Evolutionary conservation across 106 monocot genomes (phyloP).

Genomic region (Dioscorea dumetorum): DNA sequence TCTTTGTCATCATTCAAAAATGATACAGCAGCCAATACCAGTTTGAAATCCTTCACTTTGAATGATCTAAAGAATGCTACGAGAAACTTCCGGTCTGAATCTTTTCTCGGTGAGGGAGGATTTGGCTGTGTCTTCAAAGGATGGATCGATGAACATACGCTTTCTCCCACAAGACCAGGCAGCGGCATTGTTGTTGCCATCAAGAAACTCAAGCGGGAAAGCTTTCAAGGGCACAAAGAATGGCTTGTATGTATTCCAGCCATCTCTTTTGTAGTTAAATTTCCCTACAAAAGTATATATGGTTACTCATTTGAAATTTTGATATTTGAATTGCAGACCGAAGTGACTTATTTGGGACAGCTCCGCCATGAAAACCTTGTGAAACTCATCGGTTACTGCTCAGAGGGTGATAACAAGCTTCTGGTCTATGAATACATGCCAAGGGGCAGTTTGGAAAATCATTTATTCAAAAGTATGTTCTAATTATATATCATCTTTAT

Average conservation of each 20-base stretch:
- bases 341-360: constrained; percentile 79
- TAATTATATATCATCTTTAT: background rate
- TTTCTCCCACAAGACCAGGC: constrained; percentile 55
- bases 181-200: constrained; percentile 72
- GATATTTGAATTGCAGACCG: constrained; percentile 44
- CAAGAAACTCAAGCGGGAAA: constrained; percentile 83
- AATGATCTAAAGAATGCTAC: constrained; percentile 67
- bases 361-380: constrained; percentile 83
- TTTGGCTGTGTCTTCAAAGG: constrained; percentile 93
- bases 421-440: constrained; percentile 92
- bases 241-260: constrained; percentile 58
- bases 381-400: constrained; percentile 84
- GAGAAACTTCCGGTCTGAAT: constrained; percentile 71
- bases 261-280: background rate
- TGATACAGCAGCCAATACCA: constrained; percentile 10
- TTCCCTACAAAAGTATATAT: background rate
- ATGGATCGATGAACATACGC: constrained; percentile 74
- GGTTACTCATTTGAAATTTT: background rate
- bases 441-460: constrained; percentile 87
- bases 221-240: constrained; percentile 90
- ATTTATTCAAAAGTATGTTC: constrained; percentile 69
- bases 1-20: constrained; percentile 18
- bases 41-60: constrained; percentile 57
- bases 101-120: constrained; percentile 81
- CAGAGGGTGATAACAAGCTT: constrained; percentile 67